Evolutionary conservation across 2,329 filamentous ascomycete species (phyloP), one percentile per base, ranked within the genome.

Genomic region (Tolypocladium pustulatum): DNA sequence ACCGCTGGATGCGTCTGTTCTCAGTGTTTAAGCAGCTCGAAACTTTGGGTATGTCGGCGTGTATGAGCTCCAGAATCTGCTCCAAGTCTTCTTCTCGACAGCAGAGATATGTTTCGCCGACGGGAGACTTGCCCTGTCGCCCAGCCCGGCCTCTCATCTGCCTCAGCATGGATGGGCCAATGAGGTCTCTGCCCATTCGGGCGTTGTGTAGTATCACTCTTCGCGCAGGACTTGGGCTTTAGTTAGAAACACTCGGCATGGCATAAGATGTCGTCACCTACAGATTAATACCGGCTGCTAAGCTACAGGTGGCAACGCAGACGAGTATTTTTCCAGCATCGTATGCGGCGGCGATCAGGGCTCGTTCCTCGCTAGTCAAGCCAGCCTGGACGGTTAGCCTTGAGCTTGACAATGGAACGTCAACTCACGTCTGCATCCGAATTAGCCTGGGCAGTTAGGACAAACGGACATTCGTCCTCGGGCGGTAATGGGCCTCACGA

Each of bases 281-380:
- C 66, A 92, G 74, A 70, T 92, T 91, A 60, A 92, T 90, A n/a
- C 89, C 89, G 17, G 88, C 89, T n/a, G 89, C 89, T 59, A 92
- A 78, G 67, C 87, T 90, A 65, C 88, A 91, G 1, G 89, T 92
- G 41, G 89, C 89, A 20, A 90, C 84, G 57, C 90, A 85, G 0
- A 90, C 83, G 63, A 87, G 86, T 22, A 91, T 68, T 6, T 81
- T 75, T 0, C 88, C 87, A 43, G 75, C 70, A 66, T 91, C 88
- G 63, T 90, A 91, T 15, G 87, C 87, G 40, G 78, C 79, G 2
- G 88, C 84, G 57, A 91, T 80, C 9, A 91, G 73, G 55, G 90
- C 87, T 55, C 88, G 80, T 68, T 92, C 89, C 71, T 92, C 89
- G 0, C 81, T 85, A 0, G 88, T 91, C 65, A 92, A 78, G 15